Evolutionary conservation across 2,329 filamentous ascomycete genomes (phyloP).

Genomic region (Colletotrichum filicis): DNA sequence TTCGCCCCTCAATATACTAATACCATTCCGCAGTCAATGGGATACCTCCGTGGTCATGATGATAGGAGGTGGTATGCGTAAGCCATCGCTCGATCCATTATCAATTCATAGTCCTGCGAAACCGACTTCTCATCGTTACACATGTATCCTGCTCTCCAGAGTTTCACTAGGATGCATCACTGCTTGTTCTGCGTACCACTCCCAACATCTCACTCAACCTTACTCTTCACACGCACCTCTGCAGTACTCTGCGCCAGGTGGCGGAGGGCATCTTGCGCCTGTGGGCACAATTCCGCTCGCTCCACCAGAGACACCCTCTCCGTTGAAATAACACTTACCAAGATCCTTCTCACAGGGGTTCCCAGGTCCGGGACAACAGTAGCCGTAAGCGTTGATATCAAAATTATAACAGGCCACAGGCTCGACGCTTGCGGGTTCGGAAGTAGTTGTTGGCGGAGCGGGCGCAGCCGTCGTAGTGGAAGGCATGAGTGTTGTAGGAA

Average conservation of each 20-base stretch:
- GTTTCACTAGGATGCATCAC: no score
- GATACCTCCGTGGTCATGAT: no score
- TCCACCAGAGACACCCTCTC: slow-evolving; percentile 2
- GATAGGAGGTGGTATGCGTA: no score
- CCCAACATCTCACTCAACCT: no score
- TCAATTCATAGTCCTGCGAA: no score
- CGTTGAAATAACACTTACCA: neutral
- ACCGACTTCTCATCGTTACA: no score
- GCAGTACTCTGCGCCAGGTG: neutral
- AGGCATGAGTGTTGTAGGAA: neutral
- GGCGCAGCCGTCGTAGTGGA: neutral
- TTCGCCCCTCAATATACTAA: no score
- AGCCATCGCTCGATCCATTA: no score
- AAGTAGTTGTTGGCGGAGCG: neutral
- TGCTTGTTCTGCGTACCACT: no score
- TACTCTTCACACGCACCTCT: neutral
- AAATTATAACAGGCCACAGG: slow-evolving; percentile 15
- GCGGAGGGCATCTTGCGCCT: neutral
- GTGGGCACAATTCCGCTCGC: neutral
- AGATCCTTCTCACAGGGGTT: neutral
- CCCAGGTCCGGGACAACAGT: neutral
- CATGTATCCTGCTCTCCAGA: no score
- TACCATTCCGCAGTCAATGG: no score
- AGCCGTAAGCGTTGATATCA: neutral
- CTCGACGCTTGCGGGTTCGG: neutral